Percentiles rank a stretch among this genome's conserved stretches.
Conservation (phyloP, 306 rosid genomes). For the Carpinus viminea region DNA sequence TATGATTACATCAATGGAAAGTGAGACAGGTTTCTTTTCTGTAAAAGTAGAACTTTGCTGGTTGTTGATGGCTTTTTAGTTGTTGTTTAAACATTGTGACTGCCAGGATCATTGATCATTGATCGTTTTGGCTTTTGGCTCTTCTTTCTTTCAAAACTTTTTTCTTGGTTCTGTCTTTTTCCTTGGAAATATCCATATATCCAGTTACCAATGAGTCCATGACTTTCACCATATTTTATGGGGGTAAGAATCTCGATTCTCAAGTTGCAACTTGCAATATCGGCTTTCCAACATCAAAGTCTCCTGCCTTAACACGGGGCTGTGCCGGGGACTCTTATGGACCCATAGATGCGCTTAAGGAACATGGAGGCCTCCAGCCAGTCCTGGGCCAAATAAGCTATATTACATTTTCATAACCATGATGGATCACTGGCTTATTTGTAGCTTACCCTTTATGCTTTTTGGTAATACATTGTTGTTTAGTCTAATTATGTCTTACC, state of each 20-base stretch:
- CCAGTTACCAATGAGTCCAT: background rate
- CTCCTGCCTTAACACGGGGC: slow-evolving; percentile 2
- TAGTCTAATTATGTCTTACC: background rate
- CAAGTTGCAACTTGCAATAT: background rate
- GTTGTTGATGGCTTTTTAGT: background rate
- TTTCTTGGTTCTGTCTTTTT: slow-evolving; percentile 21
- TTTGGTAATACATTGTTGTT: background rate
- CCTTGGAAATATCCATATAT: slow-evolving; percentile 15
- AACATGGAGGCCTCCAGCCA: background rate
- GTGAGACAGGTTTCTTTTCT: background rate
- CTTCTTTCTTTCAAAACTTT: slow-evolving; percentile 5
- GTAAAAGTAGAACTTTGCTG: background rate
- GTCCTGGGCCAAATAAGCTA: background rate
- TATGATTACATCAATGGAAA: background rate
- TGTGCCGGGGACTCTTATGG: slow-evolving; percentile 18
- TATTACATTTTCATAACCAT: background rate
- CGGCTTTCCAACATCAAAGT: slow-evolving; percentile 5
- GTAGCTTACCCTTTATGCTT: background rate
- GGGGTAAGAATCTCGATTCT: slow-evolving; percentile 21
- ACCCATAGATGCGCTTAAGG: background rate
- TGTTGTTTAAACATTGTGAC: background rate
- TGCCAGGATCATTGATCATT: slow-evolving; percentile 5
- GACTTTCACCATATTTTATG: slow-evolving; percentile 6
- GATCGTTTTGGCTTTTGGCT: background rate
- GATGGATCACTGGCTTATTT: background rate